phyloP scores from a whole-genome alignment of 2,329 filamentous ascomycete species.

The Raffaelea deltoideospora region DNA sequence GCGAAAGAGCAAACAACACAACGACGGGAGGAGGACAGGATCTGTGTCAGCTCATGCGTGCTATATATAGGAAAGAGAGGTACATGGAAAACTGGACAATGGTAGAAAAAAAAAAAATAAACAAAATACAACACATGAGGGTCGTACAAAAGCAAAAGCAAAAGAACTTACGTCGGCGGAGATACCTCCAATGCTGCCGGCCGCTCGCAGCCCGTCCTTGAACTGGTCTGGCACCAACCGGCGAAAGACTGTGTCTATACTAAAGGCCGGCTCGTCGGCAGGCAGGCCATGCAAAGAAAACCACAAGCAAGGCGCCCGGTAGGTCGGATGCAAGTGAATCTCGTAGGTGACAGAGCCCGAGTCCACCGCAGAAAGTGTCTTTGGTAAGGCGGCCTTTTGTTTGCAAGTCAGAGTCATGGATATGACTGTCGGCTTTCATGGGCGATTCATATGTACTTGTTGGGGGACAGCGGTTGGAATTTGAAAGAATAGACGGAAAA shows the following conservation, averaged over 20 bases:
- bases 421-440: no score
- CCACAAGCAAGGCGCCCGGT: constrained; percentile 61
- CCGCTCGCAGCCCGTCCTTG: constrained; percentile 42
- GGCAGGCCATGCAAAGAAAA: constrained; percentile 50
- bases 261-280: constrained; percentile 38
- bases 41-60: background rate
- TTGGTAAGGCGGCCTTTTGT: constrained; percentile 25
- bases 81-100: constrained; percentile 3
- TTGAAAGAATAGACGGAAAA: no score
- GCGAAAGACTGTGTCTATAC: constrained; percentile 55
- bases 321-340: constrained; percentile 60
- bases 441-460: no score
- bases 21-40: constrained; percentile 6
- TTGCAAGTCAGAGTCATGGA: no score
- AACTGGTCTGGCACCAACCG: constrained; percentile 53
- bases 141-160: background rate
- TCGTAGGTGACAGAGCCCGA: constrained; percentile 49
- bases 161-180: constrained; percentile 55
- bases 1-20: constrained; percentile 12
- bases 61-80: no score
- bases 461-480: no score
- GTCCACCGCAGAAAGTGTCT: constrained; percentile 13
- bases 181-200: constrained; percentile 56
- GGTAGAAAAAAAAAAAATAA: constrained; percentile 2
- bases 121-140: constrained; percentile 8